A percentile compares a stretch with the other conserved stretches of the same genome.
These are phyloP conservation scores for Scorias spongiosa DNA, from an alignment of 2,329 filamentous ascomycete species.

Conservation along the genomic window DNA sequence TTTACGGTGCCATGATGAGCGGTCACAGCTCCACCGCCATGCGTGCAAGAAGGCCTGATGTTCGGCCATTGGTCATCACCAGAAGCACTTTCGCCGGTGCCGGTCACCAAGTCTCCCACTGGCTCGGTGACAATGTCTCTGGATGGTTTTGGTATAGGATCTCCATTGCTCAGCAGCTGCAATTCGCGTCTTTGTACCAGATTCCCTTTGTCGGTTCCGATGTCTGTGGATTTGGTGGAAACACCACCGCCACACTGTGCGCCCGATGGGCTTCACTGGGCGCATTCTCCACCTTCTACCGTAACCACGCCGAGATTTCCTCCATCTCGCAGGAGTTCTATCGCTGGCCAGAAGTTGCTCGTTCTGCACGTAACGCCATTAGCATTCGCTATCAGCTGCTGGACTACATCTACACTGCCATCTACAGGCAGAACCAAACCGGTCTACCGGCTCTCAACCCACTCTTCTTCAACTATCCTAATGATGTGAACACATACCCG, in stretches of 20 bases:
- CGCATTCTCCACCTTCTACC: constrained; percentile 56
- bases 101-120: constrained; percentile 5
- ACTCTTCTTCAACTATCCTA: constrained; percentile 56
- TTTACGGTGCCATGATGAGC: constrained; percentile 62
- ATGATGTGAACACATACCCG: constrained; percentile 36
- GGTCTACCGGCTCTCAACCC: constrained; percentile 55
- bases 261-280: constrained; percentile 54
- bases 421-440: constrained; percentile 43
- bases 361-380: constrained; percentile 49
- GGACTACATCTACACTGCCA: constrained; percentile 64
- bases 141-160: constrained; percentile 4
- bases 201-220: constrained; percentile 30
- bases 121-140: constrained; percentile 5
- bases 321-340: constrained; percentile 45
- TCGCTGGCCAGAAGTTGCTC: constrained; percentile 44
- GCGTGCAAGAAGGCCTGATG: constrained; percentile 43
- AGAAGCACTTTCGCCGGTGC: constrained; percentile 56
- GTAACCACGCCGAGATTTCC: constrained; percentile 46
- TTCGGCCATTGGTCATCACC: constrained; percentile 55
- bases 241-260: constrained; percentile 51
- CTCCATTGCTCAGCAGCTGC: constrained; percentile 5
- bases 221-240: constrained; percentile 27
- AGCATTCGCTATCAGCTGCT: constrained; percentile 52
- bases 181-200: constrained; percentile 5
- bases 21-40: constrained; percentile 46